These are phyloP conservation scores for Puccinia novopanici DNA, from an alignment of 1,284 basidiomycete genomes.

Conservation along the genomic window DNA sequence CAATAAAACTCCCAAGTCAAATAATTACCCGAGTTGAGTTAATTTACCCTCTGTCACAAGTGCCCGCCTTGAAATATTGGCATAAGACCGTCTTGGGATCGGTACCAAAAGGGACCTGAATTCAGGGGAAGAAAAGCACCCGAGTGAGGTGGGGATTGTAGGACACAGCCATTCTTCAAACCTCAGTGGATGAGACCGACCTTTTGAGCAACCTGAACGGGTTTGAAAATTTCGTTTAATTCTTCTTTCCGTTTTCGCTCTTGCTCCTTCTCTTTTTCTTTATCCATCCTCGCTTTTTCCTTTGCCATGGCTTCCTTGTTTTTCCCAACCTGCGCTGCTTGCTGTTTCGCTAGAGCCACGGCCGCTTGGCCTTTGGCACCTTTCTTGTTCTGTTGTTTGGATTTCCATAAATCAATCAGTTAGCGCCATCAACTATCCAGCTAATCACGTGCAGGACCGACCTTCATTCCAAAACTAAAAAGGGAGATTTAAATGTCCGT, in stretches of 20 bases:
- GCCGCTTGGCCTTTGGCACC: slow-evolving; percentile 87
- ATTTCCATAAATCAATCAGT: not conserved
- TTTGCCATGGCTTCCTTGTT: slow-evolving; percentile 66
- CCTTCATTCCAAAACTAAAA: slow-evolving; percentile 46
- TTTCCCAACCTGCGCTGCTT: slow-evolving; percentile 70
- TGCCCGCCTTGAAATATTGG: slow-evolving; percentile 58
- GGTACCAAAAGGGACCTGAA: slow-evolving; percentile 46
- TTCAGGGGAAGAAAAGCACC: not conserved
- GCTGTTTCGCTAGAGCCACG: slow-evolving; percentile 75
- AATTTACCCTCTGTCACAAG: slow-evolving; percentile 57
- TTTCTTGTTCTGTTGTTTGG: slow-evolving; percentile 84
- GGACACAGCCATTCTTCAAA: not conserved
- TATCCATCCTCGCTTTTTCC: slow-evolving; percentile 63
- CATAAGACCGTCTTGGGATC: slow-evolving; percentile 59
- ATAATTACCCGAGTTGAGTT: not conserved
- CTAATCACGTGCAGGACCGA: not conserved
- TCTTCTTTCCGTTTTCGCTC: slow-evolving; percentile 83
- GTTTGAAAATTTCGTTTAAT: slow-evolving; percentile 69
- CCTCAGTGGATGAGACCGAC: not conserved
- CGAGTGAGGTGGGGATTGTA: not conserved
- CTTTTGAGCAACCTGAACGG: slow-evolving; percentile 59
- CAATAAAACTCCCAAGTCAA: not conserved
- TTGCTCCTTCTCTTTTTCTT: slow-evolving; percentile 80
- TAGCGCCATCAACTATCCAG: not conserved
- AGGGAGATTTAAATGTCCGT: not conserved